Conservation (phyloP, 192 early-diverging fungal genomes). For the Backusella sp. region DNA sequence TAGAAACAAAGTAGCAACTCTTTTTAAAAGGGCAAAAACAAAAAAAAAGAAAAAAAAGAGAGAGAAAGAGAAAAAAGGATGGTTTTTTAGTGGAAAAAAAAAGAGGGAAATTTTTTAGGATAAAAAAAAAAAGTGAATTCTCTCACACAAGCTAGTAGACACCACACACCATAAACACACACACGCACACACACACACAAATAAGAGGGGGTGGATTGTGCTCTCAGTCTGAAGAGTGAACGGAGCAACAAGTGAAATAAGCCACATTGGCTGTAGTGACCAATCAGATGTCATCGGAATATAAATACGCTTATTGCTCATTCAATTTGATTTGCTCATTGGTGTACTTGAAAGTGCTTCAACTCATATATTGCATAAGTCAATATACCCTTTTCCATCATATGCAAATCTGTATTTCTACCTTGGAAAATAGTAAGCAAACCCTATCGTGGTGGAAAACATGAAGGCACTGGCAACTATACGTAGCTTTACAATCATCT, state of each 20-base stretch:
- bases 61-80: not conserved
- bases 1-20: not conserved
- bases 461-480: too few species aligned
- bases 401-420: too few species aligned
- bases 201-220: not conserved
- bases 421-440: too few species aligned
- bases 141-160: not conserved
- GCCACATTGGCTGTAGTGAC: not conserved
- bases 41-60: not conserved
- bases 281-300: not conserved
- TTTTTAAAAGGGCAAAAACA: not conserved
- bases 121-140: not conserved
- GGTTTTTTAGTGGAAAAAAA: not conserved
- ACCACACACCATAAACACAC: not conserved
- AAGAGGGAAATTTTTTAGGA: constrained; percentile 7
- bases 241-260: not conserved
- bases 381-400: too few species aligned
- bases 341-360: not conserved
- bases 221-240: not conserved
- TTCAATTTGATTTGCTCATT: not conserved
- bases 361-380: not conserved
- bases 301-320: not conserved
- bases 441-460: too few species aligned
- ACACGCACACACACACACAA: not conserved
- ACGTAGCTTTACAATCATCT: too few species aligned